Evolutionary conservation across 345 rosid genomes (phyloP), one percentile per base, ranked within the genome.

Genomic region (Raphanus raphanistrum): DNA sequence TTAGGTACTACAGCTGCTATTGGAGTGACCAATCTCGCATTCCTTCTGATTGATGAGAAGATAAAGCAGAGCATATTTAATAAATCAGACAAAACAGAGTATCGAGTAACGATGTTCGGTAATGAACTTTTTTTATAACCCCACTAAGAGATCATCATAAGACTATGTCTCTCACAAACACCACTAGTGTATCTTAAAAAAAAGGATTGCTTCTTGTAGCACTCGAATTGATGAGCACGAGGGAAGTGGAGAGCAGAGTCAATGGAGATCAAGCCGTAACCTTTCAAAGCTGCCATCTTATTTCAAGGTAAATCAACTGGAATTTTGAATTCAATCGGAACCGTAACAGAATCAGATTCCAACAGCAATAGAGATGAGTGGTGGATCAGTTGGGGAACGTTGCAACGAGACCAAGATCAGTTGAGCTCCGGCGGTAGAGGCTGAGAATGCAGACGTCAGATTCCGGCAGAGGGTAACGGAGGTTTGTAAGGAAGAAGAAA

Each of bases 1-100:
- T 89, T 84, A 0, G 92, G 89, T 16, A 88, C 73, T 6, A 89
- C 75, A 63, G 93, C 90, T 41, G 92, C 95, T 76, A 72, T 86
- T 11, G 92, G 91, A 68, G 90, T 77, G 28, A 71, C 76, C 91
- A 86, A 89, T 83, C 59, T 84, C 4, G 33, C 63, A 41, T 72
- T 76, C 73, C 87, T 88, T 84, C 91, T 86, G 82, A 27, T 25
- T 31, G 60, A 72, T 52, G 28, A 71, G 54, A 21, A n/a, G 61
- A 33, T 9, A 28, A 73, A 72, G 2, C 50, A 48, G 67, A 71
- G 9, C 2, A 29, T 3, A 33, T 27, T 67, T 8, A 27, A 21
- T 21, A 21, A 21, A 21, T 21, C 21, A 48, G 66, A 21, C 21
- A 21, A 29, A 17, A 61, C 15, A 70, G 27, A 8, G 31, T 4